Evolutionary conservation across 768 basidiomycete species (phyloP), one percentile per base, ranked within the genome.

Genomic region (Hygrocybe punicea): DNA sequence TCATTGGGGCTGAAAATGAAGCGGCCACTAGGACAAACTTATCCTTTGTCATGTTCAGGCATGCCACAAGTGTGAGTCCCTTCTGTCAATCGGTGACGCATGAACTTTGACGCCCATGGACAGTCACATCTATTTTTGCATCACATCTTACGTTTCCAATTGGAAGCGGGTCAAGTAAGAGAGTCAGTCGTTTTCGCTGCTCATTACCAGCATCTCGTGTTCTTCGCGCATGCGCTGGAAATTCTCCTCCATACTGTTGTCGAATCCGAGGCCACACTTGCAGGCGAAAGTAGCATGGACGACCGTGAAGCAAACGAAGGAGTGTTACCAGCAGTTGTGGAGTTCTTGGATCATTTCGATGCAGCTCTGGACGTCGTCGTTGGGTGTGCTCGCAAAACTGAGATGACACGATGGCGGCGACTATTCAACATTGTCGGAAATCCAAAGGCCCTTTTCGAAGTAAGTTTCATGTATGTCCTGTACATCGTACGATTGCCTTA

Each of bases 91-190:
- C 34, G 13, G 51, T 60, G 33, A n/a, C 37, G 51, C 44, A 23
- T 24, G 58, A 44, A 47, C 11, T n/a, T n/a, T 58, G 16, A 44
- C 55, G 40, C 39, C 36, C 55, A 9, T 29, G 23, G 4, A 25
- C 62, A 96, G 94, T 93, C 93, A 1, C 90, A 96, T 64, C 78
- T 98, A 16, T 99, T 98, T 74, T 76, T 99, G 29, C 93, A 96
- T 58, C 93, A 95, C 64, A 84, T 98, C 60, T 77, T 99, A 36
- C 82, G 85, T 35, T 89, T 86, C 66, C 91, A 96, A 67, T 78
- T 99, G 11, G 81, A 83, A 65, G 80, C 77, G 29, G 70, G 71
- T 4, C 80, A 81, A 65, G 75, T 87, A 44, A 79, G 79, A 59
- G 89, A 92, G 62, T 95, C 97, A 1, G 89, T 98, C 23, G 70